These are phyloP conservation scores for Luzula sylvatica DNA, from an alignment of 176 grass and related monocot species.

Conservation along the genomic window DNA sequence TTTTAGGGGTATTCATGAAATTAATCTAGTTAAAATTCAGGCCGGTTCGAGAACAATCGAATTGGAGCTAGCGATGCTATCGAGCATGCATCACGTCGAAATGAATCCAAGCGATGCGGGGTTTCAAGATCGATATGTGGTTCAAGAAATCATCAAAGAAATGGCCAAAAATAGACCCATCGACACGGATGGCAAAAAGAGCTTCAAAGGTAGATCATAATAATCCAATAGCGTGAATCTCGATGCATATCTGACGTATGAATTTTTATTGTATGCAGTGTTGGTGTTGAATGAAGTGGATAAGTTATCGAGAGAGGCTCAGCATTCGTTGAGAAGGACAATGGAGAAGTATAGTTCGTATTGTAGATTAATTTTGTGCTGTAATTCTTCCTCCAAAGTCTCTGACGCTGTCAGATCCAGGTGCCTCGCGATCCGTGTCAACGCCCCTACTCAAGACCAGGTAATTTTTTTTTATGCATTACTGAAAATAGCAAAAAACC, in stretches of 20 bases:
- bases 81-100: constrained; percentile 71
- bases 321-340: constrained; percentile 90
- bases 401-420: constrained; percentile 89
- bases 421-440: constrained; percentile 79
- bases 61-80: constrained; percentile 70
- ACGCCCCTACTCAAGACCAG: constrained; percentile 79
- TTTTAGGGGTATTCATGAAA: not conserved
- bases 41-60: constrained; percentile 75
- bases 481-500: too few relatives aligned
- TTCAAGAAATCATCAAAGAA: constrained; percentile 98
- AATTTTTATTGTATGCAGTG: constrained; percentile 35
- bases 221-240: too few relatives aligned
- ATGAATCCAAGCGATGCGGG: constrained; percentile 97
- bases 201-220: constrained; percentile 62
- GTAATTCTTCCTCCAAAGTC: constrained; percentile 98
- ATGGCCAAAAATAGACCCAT: constrained; percentile 91
- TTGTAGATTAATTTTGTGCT: constrained; percentile 84
- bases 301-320: constrained; percentile 91
- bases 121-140: constrained; percentile 95
- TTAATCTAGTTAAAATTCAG: constrained; percentile 29
- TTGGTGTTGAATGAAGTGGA: constrained; percentile 95
- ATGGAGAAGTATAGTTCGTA: constrained; percentile 98
- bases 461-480: too few relatives aligned
- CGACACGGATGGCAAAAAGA: constrained; percentile 81
- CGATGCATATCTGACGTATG: too few relatives aligned